Evolutionary conservation across 768 basidiomycete genomes (phyloP).

Genomic region (Tricholoma matsutake): DNA sequence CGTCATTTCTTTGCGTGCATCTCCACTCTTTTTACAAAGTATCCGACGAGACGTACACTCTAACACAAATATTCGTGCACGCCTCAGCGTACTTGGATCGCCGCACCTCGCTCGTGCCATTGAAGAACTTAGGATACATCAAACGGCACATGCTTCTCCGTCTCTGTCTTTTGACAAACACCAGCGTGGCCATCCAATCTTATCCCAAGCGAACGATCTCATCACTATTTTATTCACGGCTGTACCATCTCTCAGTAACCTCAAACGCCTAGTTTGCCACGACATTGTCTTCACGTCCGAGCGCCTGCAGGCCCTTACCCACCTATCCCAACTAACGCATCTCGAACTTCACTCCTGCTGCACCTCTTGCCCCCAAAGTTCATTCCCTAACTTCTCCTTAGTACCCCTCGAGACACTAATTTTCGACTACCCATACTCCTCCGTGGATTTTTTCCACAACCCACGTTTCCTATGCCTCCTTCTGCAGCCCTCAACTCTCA

Average conservation of each 20-base stretch:
- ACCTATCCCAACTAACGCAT: conserved; percentile 10
- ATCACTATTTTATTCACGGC: conserved; percentile 11
- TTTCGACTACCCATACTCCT: conserved; percentile 13
- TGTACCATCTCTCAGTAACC: conserved; percentile 12
- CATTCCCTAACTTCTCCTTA: conserved; percentile 11
- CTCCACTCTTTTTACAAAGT: neutral
- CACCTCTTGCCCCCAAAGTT: conserved; percentile 6
- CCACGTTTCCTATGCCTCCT: conserved; percentile 10
- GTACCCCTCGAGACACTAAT: conserved; percentile 10
- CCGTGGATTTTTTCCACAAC: conserved; percentile 6
- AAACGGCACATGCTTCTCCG: conserved; percentile 10
- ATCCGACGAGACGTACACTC: conserved; percentile 8
- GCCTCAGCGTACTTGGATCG: conserved; percentile 6
- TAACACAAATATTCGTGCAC: conserved; percentile 1
- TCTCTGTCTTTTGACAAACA: neutral
- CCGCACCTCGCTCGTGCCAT: conserved; percentile 12
- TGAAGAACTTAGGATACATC: conserved; percentile 14
- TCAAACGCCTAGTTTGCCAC: conserved; percentile 17
- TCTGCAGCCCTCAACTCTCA: conserved; percentile 11
- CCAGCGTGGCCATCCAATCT: neutral
- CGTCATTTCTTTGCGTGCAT: conserved; percentile 5
- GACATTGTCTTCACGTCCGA: conserved; percentile 9
- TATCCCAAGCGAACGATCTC: conserved; percentile 6
- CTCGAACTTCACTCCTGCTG: conserved; percentile 18
- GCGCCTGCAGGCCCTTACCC: conserved; percentile 9